phyloP scores from a whole-genome alignment of 106 monocot species.

The Dioscorea zingiberensis region DNA sequence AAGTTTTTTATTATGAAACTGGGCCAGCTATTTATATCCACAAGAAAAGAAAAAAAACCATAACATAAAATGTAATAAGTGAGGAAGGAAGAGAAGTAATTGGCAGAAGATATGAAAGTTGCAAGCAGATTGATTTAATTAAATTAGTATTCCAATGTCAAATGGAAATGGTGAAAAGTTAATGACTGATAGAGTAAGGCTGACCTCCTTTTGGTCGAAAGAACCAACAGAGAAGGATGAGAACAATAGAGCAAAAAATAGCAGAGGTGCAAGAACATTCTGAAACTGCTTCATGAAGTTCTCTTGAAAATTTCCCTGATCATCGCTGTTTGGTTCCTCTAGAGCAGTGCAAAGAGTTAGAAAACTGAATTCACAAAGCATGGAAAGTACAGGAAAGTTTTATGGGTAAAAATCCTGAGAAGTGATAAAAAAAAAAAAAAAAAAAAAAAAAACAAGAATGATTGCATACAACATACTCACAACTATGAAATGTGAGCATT shows the following conservation, averaged over 20 bases:
- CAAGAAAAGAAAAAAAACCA: too few species aligned
- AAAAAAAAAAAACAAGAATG: background rate
- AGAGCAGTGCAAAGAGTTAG: background rate
- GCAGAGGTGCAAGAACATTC: constrained; percentile 55
- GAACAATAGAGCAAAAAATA: constrained; percentile 67
- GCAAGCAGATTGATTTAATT: too few species aligned
- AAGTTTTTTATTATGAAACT: too few species aligned
- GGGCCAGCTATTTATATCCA: too few species aligned
- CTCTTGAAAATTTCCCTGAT: constrained; percentile 63
- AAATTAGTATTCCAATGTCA: too few species aligned
- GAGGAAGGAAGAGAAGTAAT: background rate
- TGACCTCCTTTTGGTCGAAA: constrained; percentile 70
- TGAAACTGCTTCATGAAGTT: constrained; percentile 62
- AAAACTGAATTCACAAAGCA: background rate
- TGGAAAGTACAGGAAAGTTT: background rate
- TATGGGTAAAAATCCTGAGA: background rate
- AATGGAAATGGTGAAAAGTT: background rate
- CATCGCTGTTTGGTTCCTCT: constrained; percentile 74
- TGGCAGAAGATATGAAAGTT: background rate
- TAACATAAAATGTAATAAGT: background rate
- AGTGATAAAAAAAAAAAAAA: background rate
- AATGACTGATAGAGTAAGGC: background rate
- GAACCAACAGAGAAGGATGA: constrained; percentile 61
- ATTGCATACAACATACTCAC: too few species aligned
- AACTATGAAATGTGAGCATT: too few species aligned